Percentiles rank a stretch among this genome's conserved stretches.
phyloP scores from a whole-genome alignment of 805 yeast species.

The Wickerhamiella siamensis region DNA sequence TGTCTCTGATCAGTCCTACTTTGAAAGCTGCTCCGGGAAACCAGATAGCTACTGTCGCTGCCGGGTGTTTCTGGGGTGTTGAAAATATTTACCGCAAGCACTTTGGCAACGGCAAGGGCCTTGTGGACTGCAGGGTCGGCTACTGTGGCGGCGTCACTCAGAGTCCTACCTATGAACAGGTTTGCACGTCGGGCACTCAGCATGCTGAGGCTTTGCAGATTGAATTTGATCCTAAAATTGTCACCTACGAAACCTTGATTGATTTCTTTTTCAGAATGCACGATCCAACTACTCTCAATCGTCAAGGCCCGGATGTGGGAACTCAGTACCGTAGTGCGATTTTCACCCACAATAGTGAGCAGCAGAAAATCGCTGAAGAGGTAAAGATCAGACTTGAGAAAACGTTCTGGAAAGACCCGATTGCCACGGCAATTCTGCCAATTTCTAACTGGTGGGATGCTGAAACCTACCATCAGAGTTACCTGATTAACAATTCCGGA shows the following conservation, averaged over 20 bases:
- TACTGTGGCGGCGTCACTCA: slow-evolving; percentile 59
- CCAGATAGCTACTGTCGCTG: slow-evolving; percentile 44
- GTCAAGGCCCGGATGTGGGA: slow-evolving; percentile 82
- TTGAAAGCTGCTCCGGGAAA: slow-evolving; percentile 30
- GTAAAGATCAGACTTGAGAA: slow-evolving; percentile 44
- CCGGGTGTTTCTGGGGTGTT: slow-evolving; percentile 42
- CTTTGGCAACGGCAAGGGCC: slow-evolving; percentile 42
- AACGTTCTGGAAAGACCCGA: slow-evolving; percentile 57
- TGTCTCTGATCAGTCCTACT: slow-evolving; percentile 2
- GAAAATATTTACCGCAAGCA: slow-evolving; percentile 70
- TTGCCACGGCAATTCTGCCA: slow-evolving; percentile 59
- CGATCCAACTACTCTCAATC: slow-evolving; percentile 75
- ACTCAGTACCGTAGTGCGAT: slow-evolving; percentile 83
- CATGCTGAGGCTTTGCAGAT: slow-evolving; percentile 78
- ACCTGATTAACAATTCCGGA: slow-evolving; percentile 61
- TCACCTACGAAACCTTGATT: slow-evolving; percentile 45
- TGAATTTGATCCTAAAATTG: slow-evolving; percentile 57
- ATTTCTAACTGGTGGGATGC: slow-evolving; percentile 72
- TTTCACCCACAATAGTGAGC: slow-evolving; percentile 44
- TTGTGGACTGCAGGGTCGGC: slow-evolving; percentile 73
- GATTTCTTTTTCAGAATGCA: slow-evolving; percentile 85
- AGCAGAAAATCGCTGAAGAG: slow-evolving; percentile 31
- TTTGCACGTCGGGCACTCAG: slow-evolving; percentile 63
- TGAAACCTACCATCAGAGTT: slow-evolving; percentile 86
- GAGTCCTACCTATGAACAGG: slow-evolving; percentile 52